phyloP scores from a whole-genome alignment of 78 protist genomes.

The Emiliania huxleyi region DNA sequence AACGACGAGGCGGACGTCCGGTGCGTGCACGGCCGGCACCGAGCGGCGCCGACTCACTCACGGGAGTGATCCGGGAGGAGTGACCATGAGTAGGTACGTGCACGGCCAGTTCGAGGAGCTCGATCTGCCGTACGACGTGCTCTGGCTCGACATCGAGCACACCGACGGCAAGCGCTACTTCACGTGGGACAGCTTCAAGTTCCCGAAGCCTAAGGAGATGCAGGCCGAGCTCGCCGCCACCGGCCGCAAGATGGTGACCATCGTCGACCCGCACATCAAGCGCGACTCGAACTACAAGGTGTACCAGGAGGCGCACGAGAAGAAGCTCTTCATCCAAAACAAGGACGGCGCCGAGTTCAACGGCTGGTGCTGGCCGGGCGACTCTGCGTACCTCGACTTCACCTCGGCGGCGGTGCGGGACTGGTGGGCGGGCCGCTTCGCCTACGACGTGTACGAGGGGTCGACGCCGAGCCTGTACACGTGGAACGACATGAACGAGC shows the following conservation, averaged over 20 bases:
- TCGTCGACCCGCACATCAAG: constrained; percentile 98
- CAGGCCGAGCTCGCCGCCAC: constrained; percentile 62
- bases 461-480: constrained; percentile 78
- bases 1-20: constrained; percentile 63
- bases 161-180: constrained; percentile 96
- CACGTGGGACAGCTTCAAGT: constrained; percentile 90
- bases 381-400: constrained; percentile 87
- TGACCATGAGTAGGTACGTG: no score
- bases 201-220: constrained; percentile 24
- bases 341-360: constrained; percentile 77
- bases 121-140: constrained; percentile 91
- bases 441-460: constrained; percentile 11
- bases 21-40: neutral
- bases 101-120: constrained; percentile 67
- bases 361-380: constrained; percentile 99
- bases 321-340: constrained; percentile 75
- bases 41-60: no score
- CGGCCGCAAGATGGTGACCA: constrained; percentile 78
- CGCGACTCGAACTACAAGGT: constrained; percentile 72
- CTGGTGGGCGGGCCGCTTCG: constrained; percentile 88
- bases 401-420: constrained; percentile 71
- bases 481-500: constrained; percentile 99
- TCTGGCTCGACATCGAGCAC: constrained; percentile 99
- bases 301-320: constrained; percentile 74
- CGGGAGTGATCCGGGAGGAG: no score